phyloP scores from a whole-genome alignment of 495 filamentous ascomycete species.

The Lasiosphaeria ovina region DNA sequence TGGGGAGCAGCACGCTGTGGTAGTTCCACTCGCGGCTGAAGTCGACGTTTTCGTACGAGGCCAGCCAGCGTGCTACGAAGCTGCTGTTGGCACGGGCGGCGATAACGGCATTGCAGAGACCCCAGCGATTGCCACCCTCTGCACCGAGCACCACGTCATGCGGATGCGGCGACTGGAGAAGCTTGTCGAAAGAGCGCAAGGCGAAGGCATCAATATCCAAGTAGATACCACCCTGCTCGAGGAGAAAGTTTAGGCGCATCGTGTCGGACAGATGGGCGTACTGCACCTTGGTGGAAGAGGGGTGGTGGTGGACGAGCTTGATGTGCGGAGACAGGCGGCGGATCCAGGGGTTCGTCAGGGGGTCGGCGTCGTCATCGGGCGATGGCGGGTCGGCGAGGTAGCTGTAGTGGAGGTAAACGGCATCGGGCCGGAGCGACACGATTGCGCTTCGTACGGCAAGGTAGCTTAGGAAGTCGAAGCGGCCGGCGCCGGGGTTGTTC shows the following conservation, averaged over 20 bases:
- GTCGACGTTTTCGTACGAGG: conserved; percentile 39
- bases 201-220: conserved; percentile 45
- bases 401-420: conserved; percentile 45
- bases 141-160: conserved; percentile 47
- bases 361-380: conserved; percentile 35
- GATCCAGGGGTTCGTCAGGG: conserved; percentile 44
- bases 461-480: conserved; percentile 47
- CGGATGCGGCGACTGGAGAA: conserved; percentile 28
- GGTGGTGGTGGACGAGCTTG: conserved; percentile 42
- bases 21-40: conserved; percentile 46
- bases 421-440: conserved; percentile 41
- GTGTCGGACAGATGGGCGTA: conserved; percentile 46
- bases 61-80: conserved; percentile 45
- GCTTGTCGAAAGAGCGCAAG: conserved; percentile 36
- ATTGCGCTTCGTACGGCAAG: conserved; percentile 44
- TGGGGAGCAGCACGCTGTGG: conserved; percentile 44
- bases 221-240: conserved; percentile 46
- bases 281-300: conserved; percentile 36
- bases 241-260: conserved; percentile 42
- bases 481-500: conserved; percentile 33
- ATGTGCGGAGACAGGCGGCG: conserved; percentile 36
- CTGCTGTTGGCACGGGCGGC: conserved; percentile 39
- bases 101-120: conserved; percentile 48
- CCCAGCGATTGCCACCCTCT: conserved; percentile 47
- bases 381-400: conserved; percentile 41